Evolutionary conservation across 2,329 filamentous ascomycete species (phyloP), one percentile per base, ranked within the genome.

Genomic region (Aspergillus sp.): DNA sequence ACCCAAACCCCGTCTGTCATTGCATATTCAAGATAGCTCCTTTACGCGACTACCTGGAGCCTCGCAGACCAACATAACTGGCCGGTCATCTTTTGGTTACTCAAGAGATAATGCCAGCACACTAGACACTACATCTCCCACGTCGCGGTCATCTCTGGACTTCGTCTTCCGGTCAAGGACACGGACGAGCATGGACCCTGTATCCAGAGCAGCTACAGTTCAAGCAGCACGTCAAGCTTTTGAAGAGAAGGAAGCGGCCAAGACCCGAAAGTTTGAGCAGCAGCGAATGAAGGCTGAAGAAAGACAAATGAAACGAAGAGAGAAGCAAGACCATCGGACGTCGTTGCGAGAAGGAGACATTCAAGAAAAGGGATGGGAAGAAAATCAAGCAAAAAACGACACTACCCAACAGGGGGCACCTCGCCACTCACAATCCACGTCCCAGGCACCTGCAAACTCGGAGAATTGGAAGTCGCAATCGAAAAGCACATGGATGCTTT

Each of bases 231-330:
- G 86, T 7, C 77, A 82, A 54, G 85, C 85, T 34, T 87, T 87
- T 69, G 80, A 84, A 61, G 84, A 87, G 65, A 85, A 85, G 66
- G 84, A 87, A 73, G 83, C 82, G 4, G 83, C 81, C 41, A 87
- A 87, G 67, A 81, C 81, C 58, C 80, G 78, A 54, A 85, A 84
- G 66, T 75, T 81, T 50, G 82, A 86, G 68, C 80, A 83, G 67
- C 84, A 85, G 58, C 81, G 78, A 51, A 70, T 77, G 60, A 84
- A 76, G 76, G 76, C 79, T 61, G 83, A 76, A 71, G 79, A 70
- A 73, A 83, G 68, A 58, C 74, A 77, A 54, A 73, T 73, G 30
- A 76, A 75, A 28, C 81, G 81, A 58, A 77, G 76, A 50, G 73
- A 77, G 61, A 84, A 81, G 61, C 71, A 71, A 52, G 65, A 70